Evolutionary conservation across 1,284 basidiomycete genomes (phyloP), one percentile per base, ranked within the genome.

Genomic region (Tremellales sp.): DNA sequence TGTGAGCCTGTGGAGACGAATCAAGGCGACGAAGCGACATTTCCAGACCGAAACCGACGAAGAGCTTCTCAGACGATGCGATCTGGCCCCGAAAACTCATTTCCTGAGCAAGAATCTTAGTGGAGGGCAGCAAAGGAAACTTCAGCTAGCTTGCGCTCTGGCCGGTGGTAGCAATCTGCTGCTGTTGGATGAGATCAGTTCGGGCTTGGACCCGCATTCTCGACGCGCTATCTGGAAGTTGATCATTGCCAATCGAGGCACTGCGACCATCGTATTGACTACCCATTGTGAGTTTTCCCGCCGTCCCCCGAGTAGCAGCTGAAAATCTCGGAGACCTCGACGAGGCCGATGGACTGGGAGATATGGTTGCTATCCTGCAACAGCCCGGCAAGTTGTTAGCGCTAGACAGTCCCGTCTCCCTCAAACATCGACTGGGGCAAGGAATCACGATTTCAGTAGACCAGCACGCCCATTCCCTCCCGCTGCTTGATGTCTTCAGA

Each of bases 111-210:
- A 73, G 42, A 83, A 80, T 5, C 75, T 89, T 18, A 83, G 80
- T 26, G 86, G 86, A 1, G 86, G 86, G 6, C 86, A 89, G 74
- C 88, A 88, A 73, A 72, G 86, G 60, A 87, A 87, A 71, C 72
- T 88, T 21, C 85, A 88, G 60, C 74, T 88, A 18, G 86, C 86
- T 1, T 81, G 85, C 51, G 86, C 86, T 4, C 67, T 88, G 8
- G 76, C 87, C 10, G 86, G 85, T 4, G 84, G 53, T 22, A 63
- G 53, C 18, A 36, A 61, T 81, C 81, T 88, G 54, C 74, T 89
- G 13, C 75, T 88, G 18, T 82, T 88, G 7, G 86, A 75, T 51
- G 74, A 82, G 70, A 86, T 85, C 58, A 86, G 84, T 2, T 86
- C 83, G 8, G 86, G 86, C 5, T 81, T 89, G 5, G 86, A 89